Conservation (phyloP, 441 rosid genomes). For the Manihot esculenta region DNA sequence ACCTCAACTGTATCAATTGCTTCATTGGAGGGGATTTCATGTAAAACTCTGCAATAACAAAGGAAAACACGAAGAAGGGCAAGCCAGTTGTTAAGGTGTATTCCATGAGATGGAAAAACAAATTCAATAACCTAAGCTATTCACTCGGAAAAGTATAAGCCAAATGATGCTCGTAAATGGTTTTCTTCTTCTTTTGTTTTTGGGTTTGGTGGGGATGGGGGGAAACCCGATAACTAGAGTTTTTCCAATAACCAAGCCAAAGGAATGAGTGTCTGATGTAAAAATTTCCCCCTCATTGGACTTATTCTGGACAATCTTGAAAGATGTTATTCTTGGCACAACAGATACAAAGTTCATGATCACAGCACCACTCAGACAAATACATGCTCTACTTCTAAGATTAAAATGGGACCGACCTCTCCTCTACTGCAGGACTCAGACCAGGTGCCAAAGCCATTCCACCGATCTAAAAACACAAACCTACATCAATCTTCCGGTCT, state of each 20-base stretch:
- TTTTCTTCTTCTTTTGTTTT: not conserved
- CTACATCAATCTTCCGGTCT: constrained; percentile 22
- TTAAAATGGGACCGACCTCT: constrained; percentile 56
- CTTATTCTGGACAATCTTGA: not conserved
- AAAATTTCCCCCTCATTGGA: not conserved
- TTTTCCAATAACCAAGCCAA: not conserved
- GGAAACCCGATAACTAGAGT: not conserved
- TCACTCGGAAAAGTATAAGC: not conserved
- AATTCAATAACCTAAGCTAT: too few relatives aligned
- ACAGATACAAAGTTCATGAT: not conserved
- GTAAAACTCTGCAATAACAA: constrained; percentile 68
- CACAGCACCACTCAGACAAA: not conserved
- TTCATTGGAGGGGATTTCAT: constrained; percentile 87
- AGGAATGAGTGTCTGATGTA: not conserved
- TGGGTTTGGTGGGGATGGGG: too few relatives aligned
- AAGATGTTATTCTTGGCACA: not conserved
- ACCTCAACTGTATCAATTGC: constrained; percentile 86
- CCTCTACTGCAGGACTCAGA: constrained; percentile 73
- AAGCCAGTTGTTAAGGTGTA: not conserved
- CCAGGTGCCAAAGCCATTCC: constrained; percentile 92
- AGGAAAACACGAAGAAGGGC: not conserved
- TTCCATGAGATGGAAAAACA: not conserved
- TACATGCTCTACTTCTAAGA: constrained; percentile 20
- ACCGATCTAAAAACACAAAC: constrained; percentile 64
- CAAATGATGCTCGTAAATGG: not conserved